Evolutionary conservation across 2,329 filamentous ascomycete species (phyloP).

Genomic region (Pseudogymnoascus sp.): DNA sequence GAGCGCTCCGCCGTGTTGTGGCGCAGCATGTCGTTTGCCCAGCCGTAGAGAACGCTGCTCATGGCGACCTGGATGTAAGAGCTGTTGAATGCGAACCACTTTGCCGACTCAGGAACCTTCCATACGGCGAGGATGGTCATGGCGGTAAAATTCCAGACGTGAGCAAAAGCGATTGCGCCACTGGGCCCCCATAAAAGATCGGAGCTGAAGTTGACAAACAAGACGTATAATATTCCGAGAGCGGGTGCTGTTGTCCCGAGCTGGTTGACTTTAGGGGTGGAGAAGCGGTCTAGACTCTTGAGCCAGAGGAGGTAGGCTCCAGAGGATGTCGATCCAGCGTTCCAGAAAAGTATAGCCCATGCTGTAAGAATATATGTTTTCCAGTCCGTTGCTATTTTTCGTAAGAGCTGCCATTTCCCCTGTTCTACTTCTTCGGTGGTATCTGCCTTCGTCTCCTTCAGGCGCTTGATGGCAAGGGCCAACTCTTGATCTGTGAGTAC

Average conservation of each 20-base stretch:
- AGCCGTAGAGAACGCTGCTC: slow-evolving; percentile 41
- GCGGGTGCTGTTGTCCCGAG: slow-evolving; percentile 46
- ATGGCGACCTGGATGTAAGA: slow-evolving; percentile 38
- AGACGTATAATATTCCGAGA: slow-evolving; percentile 49
- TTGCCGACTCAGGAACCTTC: slow-evolving; percentile 46
- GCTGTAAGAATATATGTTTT: slow-evolving; percentile 45
- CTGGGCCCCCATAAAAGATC: slow-evolving; percentile 46
- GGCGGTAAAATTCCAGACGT: slow-evolving; percentile 44
- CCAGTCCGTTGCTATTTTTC: slow-evolving; percentile 34
- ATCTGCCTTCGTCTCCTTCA: slow-evolving; percentile 38
- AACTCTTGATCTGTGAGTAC: slow-evolving; percentile 42
- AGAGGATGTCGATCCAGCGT: slow-evolving; percentile 40
- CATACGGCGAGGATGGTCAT: slow-evolving; percentile 48
- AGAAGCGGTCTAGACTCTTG: slow-evolving; percentile 45
- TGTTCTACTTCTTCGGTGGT: slow-evolving; percentile 32
- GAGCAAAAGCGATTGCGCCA: slow-evolving; percentile 48
- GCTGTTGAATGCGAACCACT: slow-evolving; percentile 47
- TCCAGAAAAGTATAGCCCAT: slow-evolving; percentile 51
- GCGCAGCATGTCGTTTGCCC: slow-evolving; percentile 39
- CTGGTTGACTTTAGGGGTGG: slow-evolving; percentile 41
- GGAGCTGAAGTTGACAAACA: slow-evolving; percentile 47
- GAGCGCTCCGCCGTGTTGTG: slow-evolving; percentile 34
- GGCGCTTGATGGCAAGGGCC: slow-evolving; percentile 36
- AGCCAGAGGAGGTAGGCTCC: slow-evolving; percentile 52
- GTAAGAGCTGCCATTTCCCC: slow-evolving; percentile 19